These are phyloP conservation scores for Tremella yokohamensis DNA, from an alignment of 768 basidiomycete species.

Conservation along the genomic window DNA sequence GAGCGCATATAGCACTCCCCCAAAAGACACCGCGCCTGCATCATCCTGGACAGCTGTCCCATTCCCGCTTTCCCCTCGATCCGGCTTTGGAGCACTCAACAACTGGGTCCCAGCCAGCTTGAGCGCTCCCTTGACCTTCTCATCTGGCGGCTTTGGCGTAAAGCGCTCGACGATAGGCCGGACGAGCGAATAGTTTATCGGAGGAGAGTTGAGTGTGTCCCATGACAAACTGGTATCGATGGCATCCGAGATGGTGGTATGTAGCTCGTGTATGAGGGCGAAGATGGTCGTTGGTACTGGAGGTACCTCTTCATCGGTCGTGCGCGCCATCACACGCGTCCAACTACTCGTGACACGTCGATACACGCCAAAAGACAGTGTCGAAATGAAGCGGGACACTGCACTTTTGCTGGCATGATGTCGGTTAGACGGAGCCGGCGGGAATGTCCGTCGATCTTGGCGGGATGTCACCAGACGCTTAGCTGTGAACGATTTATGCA, in stretches of 20 bases:
- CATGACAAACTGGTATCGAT: conserved; percentile 47
- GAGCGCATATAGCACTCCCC: conserved; percentile 42
- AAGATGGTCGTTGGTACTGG: conserved; percentile 20
- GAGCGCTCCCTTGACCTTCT: neutral
- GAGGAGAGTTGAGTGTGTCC: conserved; percentile 49
- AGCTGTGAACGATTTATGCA: no score
- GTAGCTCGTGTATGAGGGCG: conserved; percentile 42
- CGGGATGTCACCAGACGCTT: no score
- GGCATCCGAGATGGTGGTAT: conserved; percentile 30
- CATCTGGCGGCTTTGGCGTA: conserved; percentile 5
- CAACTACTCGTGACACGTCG: no score
- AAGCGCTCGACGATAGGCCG: conserved; percentile 42
- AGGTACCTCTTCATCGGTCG: no score
- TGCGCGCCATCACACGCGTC: no score
- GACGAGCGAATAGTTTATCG: conserved; percentile 47
- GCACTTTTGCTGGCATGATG: no score
- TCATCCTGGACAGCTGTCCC: neutral
- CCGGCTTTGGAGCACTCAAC: neutral
- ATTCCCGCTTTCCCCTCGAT: conserved; percentile 18
- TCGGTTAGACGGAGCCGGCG: no score
- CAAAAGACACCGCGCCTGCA: conserved; percentile 10
- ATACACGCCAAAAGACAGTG: no score
- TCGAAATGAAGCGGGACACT: no score
- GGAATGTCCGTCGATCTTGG: no score
- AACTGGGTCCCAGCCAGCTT: neutral